Conservation (phyloP, 306 rosid genomes). For the Casuarina glauca region DNA sequence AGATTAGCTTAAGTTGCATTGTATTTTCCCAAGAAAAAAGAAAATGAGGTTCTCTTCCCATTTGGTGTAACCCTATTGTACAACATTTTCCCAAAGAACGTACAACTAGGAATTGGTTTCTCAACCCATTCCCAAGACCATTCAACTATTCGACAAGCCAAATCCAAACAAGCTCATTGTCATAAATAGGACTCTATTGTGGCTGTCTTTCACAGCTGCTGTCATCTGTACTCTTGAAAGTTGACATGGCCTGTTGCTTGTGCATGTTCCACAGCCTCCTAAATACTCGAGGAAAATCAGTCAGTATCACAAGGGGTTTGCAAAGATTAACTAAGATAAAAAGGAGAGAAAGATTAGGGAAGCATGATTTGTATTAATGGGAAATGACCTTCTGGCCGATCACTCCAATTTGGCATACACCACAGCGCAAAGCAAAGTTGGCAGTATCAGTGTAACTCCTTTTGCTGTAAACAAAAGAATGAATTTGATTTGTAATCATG, state of each 20-base stretch:
- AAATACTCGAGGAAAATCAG: slow-evolving; percentile 21
- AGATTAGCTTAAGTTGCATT: not conserved
- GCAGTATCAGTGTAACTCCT: slow-evolving; percentile 86
- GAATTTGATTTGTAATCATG: slow-evolving; percentile 4
- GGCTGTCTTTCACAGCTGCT: slow-evolving; percentile 9
- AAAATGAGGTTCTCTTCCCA: not conserved
- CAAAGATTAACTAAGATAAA: slow-evolving; percentile 2
- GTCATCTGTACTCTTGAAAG: slow-evolving; percentile 88
- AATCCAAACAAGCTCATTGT: slow-evolving; percentile 20
- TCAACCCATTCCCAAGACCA: not conserved
- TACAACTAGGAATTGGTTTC: not conserved
- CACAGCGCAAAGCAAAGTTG: slow-evolving; percentile 92
- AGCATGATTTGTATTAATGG: slow-evolving; percentile 1
- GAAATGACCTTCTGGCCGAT: slow-evolving; percentile 76
- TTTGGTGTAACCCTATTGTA: not conserved
- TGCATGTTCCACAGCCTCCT: slow-evolving; percentile 96
- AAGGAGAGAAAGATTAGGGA: slow-evolving; percentile 14
- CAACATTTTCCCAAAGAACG: not conserved
- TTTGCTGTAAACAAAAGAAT: slow-evolving; percentile 50
- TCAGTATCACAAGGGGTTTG: slow-evolving; percentile 10
- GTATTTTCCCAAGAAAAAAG: not conserved
- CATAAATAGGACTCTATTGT: slow-evolving; percentile 11
- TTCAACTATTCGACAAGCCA: slow-evolving; percentile 19
- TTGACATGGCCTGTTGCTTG: slow-evolving; percentile 89
- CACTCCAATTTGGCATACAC: slow-evolving; percentile 97